Conservation (phyloP, 805 yeast genomes). For the Saccharomycopsis capsularis region DNA sequence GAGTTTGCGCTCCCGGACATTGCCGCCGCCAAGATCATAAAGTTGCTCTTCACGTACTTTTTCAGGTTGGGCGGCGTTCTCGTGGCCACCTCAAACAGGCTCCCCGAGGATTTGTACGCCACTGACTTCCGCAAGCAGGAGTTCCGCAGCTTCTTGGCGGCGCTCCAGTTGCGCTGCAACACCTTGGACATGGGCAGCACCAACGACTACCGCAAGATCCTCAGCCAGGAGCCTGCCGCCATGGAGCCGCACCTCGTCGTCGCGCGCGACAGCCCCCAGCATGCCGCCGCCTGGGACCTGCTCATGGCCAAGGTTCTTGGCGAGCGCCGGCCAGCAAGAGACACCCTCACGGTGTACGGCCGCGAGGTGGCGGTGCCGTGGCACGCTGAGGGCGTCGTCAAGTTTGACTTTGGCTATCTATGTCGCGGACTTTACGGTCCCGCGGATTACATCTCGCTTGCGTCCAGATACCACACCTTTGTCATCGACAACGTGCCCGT, state of each 20-base stretch:
- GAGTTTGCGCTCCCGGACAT: constrained; percentile 76
- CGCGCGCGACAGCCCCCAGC: constrained; percentile 25
- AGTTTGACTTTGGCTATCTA: constrained; percentile 45
- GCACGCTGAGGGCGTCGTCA: constrained; percentile 37
- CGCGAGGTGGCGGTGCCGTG: constrained; percentile 43
- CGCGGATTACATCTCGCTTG: constrained; percentile 63
- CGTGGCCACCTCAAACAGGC: constrained; percentile 65
- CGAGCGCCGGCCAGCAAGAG: constrained; percentile 15
- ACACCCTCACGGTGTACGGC: constrained; percentile 47
- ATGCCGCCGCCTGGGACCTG: constrained; percentile 32
- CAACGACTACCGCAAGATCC: constrained; percentile 46
- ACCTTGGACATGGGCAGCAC: constrained; percentile 54
- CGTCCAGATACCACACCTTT: constrained; percentile 51
- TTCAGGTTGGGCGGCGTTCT: constrained; percentile 70
- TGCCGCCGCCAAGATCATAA: constrained; percentile 64
- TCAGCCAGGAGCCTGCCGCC: constrained; percentile 19
- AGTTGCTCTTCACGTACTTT: constrained; percentile 57
- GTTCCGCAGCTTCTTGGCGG: constrained; percentile 48
- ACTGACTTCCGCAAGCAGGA: constrained; percentile 55
- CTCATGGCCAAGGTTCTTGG: constrained; percentile 26
- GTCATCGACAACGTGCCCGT: constrained; percentile 57
- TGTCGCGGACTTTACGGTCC: constrained; percentile 55
- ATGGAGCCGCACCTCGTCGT: constrained; percentile 30
- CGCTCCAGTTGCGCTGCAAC: constrained; percentile 52
- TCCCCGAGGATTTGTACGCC: constrained; percentile 66